phyloP scores from a whole-genome alignment of 768 basidiomycete genomes.

The Cyathus striatus region DNA sequence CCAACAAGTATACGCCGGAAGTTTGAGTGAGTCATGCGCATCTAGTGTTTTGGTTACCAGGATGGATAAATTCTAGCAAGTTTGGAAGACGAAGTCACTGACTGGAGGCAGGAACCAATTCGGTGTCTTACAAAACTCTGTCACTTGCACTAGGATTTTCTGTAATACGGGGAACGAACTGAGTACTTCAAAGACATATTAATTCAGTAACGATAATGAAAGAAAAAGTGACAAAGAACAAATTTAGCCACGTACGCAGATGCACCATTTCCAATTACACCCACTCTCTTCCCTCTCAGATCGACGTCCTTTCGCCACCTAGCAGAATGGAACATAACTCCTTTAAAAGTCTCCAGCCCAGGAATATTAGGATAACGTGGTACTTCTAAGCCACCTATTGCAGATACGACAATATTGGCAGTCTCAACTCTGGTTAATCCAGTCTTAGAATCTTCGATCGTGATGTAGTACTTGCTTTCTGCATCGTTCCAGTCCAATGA shows the following conservation, averaged over 20 bases:
- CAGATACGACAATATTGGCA: conserved; percentile 32
- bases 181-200: conserved; percentile 30
- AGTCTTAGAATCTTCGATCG: conserved; percentile 16
- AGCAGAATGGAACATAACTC: conserved; percentile 34
- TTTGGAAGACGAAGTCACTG: conserved; percentile 8
- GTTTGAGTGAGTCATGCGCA: conserved; percentile 11
- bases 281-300: conserved; percentile 37
- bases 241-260: conserved; percentile 39
- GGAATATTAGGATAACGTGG: conserved; percentile 18
- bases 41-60: conserved; percentile 2
- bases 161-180: conserved; percentile 42
- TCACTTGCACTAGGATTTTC: conserved; percentile 32
- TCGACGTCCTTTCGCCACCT: conserved; percentile 27
- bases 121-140: conserved; percentile 46
- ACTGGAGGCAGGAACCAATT: conserved; percentile 46
- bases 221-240: conserved; percentile 6
- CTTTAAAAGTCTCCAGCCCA: conserved; percentile 27
- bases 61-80: not conserved
- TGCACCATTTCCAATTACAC: conserved; percentile 54
- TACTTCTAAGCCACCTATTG: conserved; percentile 27
- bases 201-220: not conserved
- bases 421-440: conserved; percentile 7
- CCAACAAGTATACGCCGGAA: conserved; percentile 10
- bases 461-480: conserved; percentile 22
- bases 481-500: conserved; percentile 38